Conservation (phyloP, 2,329 filamentous ascomycete genomes). For the Proliferodiscus dingleyae region DNA sequence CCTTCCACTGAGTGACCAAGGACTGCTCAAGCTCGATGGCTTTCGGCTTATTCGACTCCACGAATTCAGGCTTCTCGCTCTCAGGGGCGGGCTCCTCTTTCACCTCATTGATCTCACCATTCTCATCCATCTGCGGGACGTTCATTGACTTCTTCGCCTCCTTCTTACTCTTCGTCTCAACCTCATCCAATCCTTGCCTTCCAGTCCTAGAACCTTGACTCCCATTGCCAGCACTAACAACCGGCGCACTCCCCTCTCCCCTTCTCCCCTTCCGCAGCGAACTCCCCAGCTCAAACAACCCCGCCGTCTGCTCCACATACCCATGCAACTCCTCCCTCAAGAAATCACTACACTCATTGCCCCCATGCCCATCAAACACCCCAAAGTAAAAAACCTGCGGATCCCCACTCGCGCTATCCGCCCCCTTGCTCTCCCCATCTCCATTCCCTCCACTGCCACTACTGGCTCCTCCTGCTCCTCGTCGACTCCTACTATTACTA, state of each 20-base stretch:
- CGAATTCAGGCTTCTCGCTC: conserved; percentile 35
- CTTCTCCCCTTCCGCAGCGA: conserved; percentile 51
- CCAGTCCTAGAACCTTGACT: conserved; percentile 30
- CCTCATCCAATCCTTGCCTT: conserved; percentile 37
- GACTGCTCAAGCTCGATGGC: conserved; percentile 64
- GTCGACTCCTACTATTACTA: too few species aligned
- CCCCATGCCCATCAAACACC: conserved; percentile 94
- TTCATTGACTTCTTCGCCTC: conserved; percentile 33
- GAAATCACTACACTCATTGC: conserved; percentile 82
- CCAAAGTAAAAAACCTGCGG: conserved; percentile 97
- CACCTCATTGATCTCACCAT: conserved; percentile 29
- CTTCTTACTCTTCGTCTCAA: conserved; percentile 47
- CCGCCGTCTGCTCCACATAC: conserved; percentile 80
- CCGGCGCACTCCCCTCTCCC: too few species aligned
- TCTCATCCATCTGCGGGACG: conserved; percentile 25
- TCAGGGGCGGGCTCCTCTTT: conserved; percentile 35
- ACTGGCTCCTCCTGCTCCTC: conserved; percentile 1
- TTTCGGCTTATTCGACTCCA: conserved; percentile 44
- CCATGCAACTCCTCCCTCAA: conserved; percentile 77
- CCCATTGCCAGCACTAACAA: too few species aligned
- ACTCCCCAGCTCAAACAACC: conserved; percentile 71
- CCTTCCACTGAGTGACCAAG: conserved; percentile 73
- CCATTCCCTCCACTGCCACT: conserved; percentile 8
- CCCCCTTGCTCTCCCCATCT: conserved; percentile 61
- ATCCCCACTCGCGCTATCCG: conserved; percentile 76